Percentiles rank a stretch among this genome's conserved stretches.
These are phyloP conservation scores for Macadamia tetraphylla DNA, from an alignment of 164 flowering plant genomes.

Conservation along the genomic window DNA sequence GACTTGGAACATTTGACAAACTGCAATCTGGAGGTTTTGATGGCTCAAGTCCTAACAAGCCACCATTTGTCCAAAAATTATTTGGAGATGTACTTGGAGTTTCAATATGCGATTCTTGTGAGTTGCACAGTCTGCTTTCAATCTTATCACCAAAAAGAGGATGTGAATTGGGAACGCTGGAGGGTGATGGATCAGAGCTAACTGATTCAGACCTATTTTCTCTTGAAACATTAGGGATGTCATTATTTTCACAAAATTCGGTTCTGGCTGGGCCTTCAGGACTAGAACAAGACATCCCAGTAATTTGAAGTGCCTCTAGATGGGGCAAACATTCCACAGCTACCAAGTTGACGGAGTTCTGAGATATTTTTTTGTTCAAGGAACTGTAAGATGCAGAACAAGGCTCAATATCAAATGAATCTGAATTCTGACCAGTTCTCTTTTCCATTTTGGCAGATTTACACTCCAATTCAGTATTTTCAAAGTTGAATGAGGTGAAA, in stretches of 20 bases:
- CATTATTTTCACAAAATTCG: constrained; percentile 14
- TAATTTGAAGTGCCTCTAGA: constrained; percentile 24
- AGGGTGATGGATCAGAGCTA: constrained; percentile 15
- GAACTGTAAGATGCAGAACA: constrained; percentile 16
- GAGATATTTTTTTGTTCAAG: constrained; percentile 12
- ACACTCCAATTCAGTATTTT: constrained; percentile 15
- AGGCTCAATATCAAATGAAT: constrained; percentile 27
- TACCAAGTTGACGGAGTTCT: constrained; percentile 12
- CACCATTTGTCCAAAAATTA: constrained; percentile 87
- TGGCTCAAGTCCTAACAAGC: constrained; percentile 81
- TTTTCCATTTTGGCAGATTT: constrained; percentile 5
- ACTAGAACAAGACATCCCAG: constrained; percentile 16
- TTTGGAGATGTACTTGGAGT: constrained; percentile 27
- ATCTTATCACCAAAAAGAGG: constrained; percentile 15
- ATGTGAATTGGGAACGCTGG: constrained; percentile 15
- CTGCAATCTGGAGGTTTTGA: constrained; percentile 77
- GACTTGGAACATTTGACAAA: constrained; percentile 19
- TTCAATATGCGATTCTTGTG: constrained; percentile 26
- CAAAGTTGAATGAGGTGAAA: constrained; percentile 9
- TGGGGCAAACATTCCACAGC: constrained; percentile 15
- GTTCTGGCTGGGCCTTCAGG: constrained; percentile 13
- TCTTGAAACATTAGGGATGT: constrained; percentile 17
- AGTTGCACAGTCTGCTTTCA: constrained; percentile 15
- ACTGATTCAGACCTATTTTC: constrained; percentile 17
- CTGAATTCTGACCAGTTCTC: constrained; percentile 12